Evolutionary conservation across 129 eudicot species (phyloP), one percentile per base, ranked within the genome.

Genomic region (Pseudognaphalium luteoalbum): DNA sequence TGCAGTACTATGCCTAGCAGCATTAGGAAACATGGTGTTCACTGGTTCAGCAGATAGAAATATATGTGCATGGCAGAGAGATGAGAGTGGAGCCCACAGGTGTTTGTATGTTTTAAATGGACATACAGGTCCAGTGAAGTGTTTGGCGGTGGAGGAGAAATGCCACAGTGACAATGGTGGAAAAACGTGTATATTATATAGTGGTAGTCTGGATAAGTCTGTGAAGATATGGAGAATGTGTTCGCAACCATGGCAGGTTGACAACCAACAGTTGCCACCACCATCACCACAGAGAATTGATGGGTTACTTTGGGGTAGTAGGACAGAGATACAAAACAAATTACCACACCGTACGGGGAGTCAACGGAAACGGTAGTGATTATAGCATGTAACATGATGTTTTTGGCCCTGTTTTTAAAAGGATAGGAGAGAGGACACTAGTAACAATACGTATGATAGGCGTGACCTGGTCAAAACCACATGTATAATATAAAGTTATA

Each of bases 61-160:
- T 21, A 83, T 91, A 29, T 88, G 97, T 30, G 97, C 81, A 59
- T 91, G 97, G 97, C 88, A 69, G 59, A 83, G 88, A 72, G 91
- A 74, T 22, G 84, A 84, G 8, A 61, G 62, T 0, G 81, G 81
- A 7, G 66, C 15, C 0, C 88, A 85, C 60, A 33, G 66, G 63
- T 88, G 91, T 66, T 65, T 91, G 83, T 91, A 89, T 1, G 74
- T 88, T 15, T 70, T 91, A 72, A 84, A 76, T 2, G 97, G 93
- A 12, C 97, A 91, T 58, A 76, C 74, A 3, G 97, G 91, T n/a
- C 97, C 97, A 25, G 97, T 91, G 59, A 91, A 91, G 80, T 88
- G 97, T 72, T 79, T 91, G 78, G 93, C 96, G 14, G 91, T 86
- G 66, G 85, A 81, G 71, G 87, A 83, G n/a, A 21, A 12, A 14